Evolutionary conservation across 345 rosid genomes (phyloP).

Genomic region (Reutealis trisperma): DNA sequence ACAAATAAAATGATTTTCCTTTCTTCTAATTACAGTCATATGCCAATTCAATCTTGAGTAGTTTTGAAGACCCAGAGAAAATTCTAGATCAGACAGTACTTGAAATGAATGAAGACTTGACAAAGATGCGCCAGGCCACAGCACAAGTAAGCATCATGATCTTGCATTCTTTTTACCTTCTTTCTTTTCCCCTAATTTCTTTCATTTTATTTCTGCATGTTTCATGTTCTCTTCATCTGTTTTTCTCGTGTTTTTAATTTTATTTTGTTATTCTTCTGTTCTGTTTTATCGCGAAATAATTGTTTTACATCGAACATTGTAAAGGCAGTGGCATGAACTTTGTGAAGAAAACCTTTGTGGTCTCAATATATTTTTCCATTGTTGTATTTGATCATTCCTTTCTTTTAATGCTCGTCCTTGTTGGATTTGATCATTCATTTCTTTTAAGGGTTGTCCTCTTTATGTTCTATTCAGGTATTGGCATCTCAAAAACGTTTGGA

Average conservation of each 20-base stretch:
- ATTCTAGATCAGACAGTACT: conserved; percentile 75
- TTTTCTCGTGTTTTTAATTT: background rate
- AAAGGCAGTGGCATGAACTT: background rate
- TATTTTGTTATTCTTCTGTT: background rate
- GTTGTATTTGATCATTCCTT: background rate
- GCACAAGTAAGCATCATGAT: conserved; percentile 59
- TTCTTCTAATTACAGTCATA: conserved; percentile 56
- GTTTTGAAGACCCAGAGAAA: conserved; percentile 83
- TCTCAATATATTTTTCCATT: background rate
- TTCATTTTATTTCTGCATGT: background rate
- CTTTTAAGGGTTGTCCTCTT: conserved; percentile 1
- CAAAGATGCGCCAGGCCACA: conserved; percentile 84
- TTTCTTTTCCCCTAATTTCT: too few species aligned
- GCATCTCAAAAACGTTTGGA: conserved; percentile 79
- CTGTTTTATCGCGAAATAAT: background rate
- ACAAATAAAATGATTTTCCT: conserved; percentile 9
- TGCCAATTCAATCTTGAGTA: conserved; percentile 67
- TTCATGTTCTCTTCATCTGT: background rate
- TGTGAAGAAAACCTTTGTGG: background rate
- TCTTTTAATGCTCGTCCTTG: background rate
- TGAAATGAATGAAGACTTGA: conserved; percentile 82
- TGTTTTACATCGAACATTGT: background rate
- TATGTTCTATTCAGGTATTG: conserved; percentile 50
- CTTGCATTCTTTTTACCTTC: conserved; percentile 2
- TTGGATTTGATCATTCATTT: background rate